Base-by-base conservation (phyloP, 805 yeast species). In the Myxozyma vanderwaltii region DNA sequence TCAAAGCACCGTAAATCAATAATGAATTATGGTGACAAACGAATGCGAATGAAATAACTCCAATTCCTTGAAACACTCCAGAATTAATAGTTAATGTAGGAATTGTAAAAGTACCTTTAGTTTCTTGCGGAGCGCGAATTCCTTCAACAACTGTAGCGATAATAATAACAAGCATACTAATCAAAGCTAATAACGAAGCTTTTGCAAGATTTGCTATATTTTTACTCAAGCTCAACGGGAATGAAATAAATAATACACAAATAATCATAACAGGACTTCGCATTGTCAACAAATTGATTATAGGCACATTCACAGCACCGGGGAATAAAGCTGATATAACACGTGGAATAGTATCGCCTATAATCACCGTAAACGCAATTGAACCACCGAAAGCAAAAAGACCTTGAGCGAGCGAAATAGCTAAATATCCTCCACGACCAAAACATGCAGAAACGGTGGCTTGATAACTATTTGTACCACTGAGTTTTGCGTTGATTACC, bases 1-100 rank as follows among this genome's bases (percentile, higher is more conserved):
- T 81, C 69, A 92, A 79, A 0, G 97, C 89, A 70, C 89, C 89
- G 75, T 86, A 91, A 45, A 91, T 92, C 69, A 91, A 87, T 29
- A 92, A 83, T 0, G 97, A 90, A 71, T 91, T 91, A 72, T 91
- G 98, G 70, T 91, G 98, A 70, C 98, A 91, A 2, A 91, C 97
- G 65, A 92, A 80, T 1, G 98, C 98, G 76, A 91, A 91, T 0
- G 97, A 90, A 33, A 91, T 89, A 51, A 91, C 96, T n/a, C 94
- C 86, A 27, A 91, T 84, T 1, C 97, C 96, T 72, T 91, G 96
- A 70, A 91, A 89, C 2, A 91, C 75, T 43, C 84, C 83, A 12
- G 79, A 72, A 63, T 86, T 86, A 51, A 89, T 69, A 3, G 89
- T 75, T 75, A 41, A 74, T 52, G 12, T 71, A 58, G 74, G 71